Percentiles rank a stretch among this genome's conserved stretches.
phyloP scores from a whole-genome alignment of 805 yeast genomes.

The Scheffersomyces lignosus region DNA sequence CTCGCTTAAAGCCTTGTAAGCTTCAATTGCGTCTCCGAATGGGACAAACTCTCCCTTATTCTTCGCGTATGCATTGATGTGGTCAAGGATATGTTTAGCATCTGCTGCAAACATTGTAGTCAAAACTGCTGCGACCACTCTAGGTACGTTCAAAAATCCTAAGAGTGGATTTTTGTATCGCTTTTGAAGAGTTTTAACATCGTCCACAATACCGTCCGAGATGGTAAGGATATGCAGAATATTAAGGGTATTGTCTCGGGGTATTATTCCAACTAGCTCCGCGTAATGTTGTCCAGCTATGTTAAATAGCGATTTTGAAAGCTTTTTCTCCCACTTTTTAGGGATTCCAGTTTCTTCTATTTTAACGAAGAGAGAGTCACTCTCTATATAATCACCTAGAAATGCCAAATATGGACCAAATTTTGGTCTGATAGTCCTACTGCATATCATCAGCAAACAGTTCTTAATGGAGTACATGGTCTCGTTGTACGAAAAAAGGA shows the following conservation, averaged over 20 bases:
- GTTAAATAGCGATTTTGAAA: slow-evolving; percentile 34
- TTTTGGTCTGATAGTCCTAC: slow-evolving; percentile 49
- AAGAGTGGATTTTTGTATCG: slow-evolving; percentile 62
- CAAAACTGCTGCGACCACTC: slow-evolving; percentile 48
- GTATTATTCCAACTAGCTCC: slow-evolving; percentile 46
- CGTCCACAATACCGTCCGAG: slow-evolving; percentile 51
- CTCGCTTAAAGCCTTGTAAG: slow-evolving; percentile 53
- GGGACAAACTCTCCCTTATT: slow-evolving; percentile 36
- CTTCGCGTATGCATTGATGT: slow-evolving; percentile 44
- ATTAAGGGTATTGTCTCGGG: slow-evolving; percentile 54
- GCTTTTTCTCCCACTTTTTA: slow-evolving; percentile 47
- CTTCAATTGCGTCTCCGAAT: slow-evolving; percentile 57
- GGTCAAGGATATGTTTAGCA: slow-evolving; percentile 48
- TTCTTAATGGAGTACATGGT: slow-evolving; percentile 47
- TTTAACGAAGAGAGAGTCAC: slow-evolving; percentile 44
- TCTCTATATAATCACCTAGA: slow-evolving; percentile 50
- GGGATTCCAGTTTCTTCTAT: slow-evolving; percentile 35
- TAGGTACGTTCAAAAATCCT: slow-evolving; percentile 54
- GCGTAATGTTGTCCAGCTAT: slow-evolving; percentile 41
- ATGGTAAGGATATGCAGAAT: slow-evolving; percentile 57
- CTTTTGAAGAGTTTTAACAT: slow-evolving; percentile 54
- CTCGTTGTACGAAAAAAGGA: slow-evolving; percentile 47
- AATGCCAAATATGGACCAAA: slow-evolving; percentile 53
- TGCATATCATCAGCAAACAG: slow-evolving; percentile 41
- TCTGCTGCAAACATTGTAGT: slow-evolving; percentile 56